Percentiles rank a stretch among this genome's conserved stretches.
phyloP scores from a whole-genome alignment of 805 yeast species.

The Lipomyces anomalus region DNA sequence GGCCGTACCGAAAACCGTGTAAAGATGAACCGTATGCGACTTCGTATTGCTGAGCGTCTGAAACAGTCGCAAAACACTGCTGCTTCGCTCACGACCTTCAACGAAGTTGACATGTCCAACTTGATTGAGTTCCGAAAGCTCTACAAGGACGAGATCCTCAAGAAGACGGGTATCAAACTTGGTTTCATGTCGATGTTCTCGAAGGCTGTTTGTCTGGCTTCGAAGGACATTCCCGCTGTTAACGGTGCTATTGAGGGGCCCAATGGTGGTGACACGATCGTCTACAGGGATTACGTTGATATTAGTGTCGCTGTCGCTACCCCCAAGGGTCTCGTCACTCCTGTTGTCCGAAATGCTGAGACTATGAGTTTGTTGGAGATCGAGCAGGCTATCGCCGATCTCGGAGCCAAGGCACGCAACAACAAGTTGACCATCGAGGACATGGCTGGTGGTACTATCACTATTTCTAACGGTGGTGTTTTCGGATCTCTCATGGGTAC shows the following conservation, averaged over 20 bases:
- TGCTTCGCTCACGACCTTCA: constrained; percentile 95
- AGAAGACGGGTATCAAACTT: constrained; percentile 87
- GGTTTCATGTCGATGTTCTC: constrained; percentile 99
- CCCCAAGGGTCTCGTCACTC: constrained; percentile 98
- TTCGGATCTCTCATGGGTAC: constrained; percentile 97
- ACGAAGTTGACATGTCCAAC: constrained; percentile 94
- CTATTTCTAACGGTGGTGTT: constrained; percentile 98
- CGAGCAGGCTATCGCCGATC: constrained; percentile 73
- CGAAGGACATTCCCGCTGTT: constrained; percentile 90
- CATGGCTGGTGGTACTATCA: constrained; percentile 99
- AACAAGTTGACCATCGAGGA: constrained; percentile 94
- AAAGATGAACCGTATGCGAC: constrained; percentile 98
- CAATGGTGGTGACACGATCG: constrained; percentile 75
- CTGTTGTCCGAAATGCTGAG: constrained; percentile 96
- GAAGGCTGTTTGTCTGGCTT: constrained; percentile 86
- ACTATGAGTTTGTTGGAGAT: constrained; percentile 80
- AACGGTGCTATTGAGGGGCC: constrained; percentile 83
- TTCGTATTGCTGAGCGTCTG: constrained; percentile 97
- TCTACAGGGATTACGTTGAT: constrained; percentile 93
- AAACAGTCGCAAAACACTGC: constrained; percentile 99
- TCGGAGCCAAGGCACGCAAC: constrained; percentile 93
- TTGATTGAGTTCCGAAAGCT: constrained; percentile 89
- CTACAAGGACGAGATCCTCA: constrained; percentile 93
- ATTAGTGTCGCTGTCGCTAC: constrained; percentile 97
- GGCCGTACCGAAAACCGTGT: constrained; percentile 85